Evolutionary conservation across 371 early-diverging fungal species (phyloP).

Genomic region (Phascolomyces articulosus): DNA sequence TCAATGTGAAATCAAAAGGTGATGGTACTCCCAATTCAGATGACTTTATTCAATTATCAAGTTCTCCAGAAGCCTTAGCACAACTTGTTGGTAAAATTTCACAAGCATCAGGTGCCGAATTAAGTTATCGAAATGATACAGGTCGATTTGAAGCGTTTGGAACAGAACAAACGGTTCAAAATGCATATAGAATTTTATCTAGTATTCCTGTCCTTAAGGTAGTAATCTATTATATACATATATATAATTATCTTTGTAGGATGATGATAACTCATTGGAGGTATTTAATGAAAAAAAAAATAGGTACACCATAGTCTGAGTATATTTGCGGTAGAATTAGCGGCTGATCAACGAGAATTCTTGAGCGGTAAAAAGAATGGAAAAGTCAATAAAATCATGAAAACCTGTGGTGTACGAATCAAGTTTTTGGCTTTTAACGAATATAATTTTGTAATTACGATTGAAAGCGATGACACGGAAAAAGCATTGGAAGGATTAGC

Average conservation of each 20-base stretch:
- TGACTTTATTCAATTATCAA: slow-evolving; percentile 1
- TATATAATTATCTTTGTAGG: neutral
- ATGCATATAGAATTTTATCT: slow-evolving; percentile 10
- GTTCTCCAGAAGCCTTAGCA: slow-evolving; percentile 11
- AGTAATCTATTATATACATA: neutral
- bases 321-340: slow-evolving; percentile 55
- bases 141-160: slow-evolving; percentile 16
- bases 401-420: slow-evolving; percentile 60
- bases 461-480: slow-evolving; percentile 47
- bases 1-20: neutral
- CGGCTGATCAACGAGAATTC: slow-evolving; percentile 80
- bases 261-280: too few species aligned
- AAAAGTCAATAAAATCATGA: slow-evolving; percentile 85
- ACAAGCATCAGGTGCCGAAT: slow-evolving; percentile 16
- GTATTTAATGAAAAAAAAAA: too few species aligned
- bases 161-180: slow-evolving; percentile 11
- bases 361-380: slow-evolving; percentile 91
- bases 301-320: slow-evolving; percentile 16
- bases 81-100: slow-evolving; percentile 12
- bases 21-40: slow-evolving; percentile 8
- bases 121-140: slow-evolving; percentile 15
- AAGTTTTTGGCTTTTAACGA: slow-evolving; percentile 57
- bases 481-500: slow-evolving; percentile 61
- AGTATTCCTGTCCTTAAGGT: slow-evolving; percentile 13
- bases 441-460: slow-evolving; percentile 70